These are phyloP conservation scores for Leishmania mexicana DNA, from an alignment of 208 protist genomes.

Conservation along the genomic window DNA sequence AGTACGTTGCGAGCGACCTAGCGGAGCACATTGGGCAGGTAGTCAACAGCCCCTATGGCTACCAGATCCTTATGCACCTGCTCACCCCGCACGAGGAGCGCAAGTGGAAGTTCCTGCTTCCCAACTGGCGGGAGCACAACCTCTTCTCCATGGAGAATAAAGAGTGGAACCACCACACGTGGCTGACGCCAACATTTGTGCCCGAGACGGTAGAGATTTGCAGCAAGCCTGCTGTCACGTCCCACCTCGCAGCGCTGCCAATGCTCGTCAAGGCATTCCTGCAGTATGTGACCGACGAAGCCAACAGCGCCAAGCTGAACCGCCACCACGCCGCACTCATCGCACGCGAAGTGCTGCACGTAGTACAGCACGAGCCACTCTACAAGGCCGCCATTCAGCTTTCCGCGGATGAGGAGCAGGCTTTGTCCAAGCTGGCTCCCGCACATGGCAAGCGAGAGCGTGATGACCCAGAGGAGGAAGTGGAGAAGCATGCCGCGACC, in stretches of 20 bases:
- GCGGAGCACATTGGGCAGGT: constrained; percentile 66
- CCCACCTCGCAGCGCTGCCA: constrained; percentile 74
- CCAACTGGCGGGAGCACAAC: constrained; percentile 87
- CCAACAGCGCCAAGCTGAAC: constrained; percentile 51
- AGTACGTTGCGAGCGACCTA: constrained; percentile 80
- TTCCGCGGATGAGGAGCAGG: constrained; percentile 34
- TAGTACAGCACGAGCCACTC: constrained; percentile 43
- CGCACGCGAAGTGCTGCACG: constrained; percentile 76
- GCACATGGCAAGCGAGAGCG: constrained; percentile 53
- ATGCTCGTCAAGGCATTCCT: constrained; percentile 65
- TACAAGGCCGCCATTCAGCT: constrained; percentile 71
- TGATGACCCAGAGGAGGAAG: constrained; percentile 8
- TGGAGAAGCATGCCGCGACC: not conserved
- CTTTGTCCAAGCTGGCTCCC: constrained; percentile 50
- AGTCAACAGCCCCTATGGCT: constrained; percentile 85
- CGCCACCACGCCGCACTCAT: constrained; percentile 70
- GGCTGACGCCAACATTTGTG: constrained; percentile 77
- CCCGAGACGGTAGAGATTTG: constrained; percentile 85
- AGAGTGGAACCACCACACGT: constrained; percentile 88
- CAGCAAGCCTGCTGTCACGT: constrained; percentile 69
- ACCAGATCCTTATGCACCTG: constrained; percentile 86
- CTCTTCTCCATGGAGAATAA: constrained; percentile 77
- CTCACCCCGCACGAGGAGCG: constrained; percentile 73
- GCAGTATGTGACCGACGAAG: constrained; percentile 33
- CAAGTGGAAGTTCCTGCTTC: constrained; percentile 74